Conservation (phyloP, 805 yeast species). For the Metschnikowia santaceciliae region DNA sequence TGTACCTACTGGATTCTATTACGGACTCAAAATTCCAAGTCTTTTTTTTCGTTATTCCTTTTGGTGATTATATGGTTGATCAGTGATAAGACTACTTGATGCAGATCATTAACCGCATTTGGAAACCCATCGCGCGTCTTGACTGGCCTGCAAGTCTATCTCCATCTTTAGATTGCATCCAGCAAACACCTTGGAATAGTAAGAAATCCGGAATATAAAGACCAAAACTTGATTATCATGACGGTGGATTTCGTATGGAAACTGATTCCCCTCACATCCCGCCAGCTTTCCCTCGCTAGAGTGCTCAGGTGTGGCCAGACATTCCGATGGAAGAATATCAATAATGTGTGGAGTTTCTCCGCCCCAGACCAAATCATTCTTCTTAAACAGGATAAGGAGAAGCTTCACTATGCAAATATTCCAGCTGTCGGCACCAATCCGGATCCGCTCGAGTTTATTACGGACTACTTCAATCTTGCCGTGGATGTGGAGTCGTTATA, state of each 20-base stretch:
- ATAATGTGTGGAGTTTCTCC: conserved; percentile 64
- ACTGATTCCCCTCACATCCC: conserved; percentile 12
- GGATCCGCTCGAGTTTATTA: conserved; percentile 36
- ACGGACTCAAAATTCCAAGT: too few species aligned
- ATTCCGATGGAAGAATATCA: conserved; percentile 68
- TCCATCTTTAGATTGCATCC: not conserved
- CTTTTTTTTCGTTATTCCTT: too few species aligned
- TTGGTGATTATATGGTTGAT: too few species aligned
- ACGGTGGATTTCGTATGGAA: conserved; percentile 16
- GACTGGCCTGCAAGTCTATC: not conserved
- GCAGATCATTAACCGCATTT: conserved; percentile 7
- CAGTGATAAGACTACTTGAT: not conserved
- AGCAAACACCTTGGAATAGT: too few species aligned
- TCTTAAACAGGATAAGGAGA: conserved; percentile 52
- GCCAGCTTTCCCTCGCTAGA: conserved; percentile 55
- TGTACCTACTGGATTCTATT: too few species aligned
- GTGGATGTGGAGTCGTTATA: conserved; percentile 54
- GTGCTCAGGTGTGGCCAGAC: conserved; percentile 85
- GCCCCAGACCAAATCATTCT: conserved; percentile 57
- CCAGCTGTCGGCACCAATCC: conserved; percentile 23
- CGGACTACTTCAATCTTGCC: conserved; percentile 68
- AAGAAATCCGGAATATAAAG: not conserved
- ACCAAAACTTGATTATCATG: conserved; percentile 6
- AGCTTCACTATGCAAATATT: conserved; percentile 51
- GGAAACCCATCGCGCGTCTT: conserved; percentile 6